Evolutionary conservation across 2,329 filamentous ascomycete species (phyloP), one percentile per base, ranked within the genome.

Genomic region (Pestalotiopsis sp.): DNA sequence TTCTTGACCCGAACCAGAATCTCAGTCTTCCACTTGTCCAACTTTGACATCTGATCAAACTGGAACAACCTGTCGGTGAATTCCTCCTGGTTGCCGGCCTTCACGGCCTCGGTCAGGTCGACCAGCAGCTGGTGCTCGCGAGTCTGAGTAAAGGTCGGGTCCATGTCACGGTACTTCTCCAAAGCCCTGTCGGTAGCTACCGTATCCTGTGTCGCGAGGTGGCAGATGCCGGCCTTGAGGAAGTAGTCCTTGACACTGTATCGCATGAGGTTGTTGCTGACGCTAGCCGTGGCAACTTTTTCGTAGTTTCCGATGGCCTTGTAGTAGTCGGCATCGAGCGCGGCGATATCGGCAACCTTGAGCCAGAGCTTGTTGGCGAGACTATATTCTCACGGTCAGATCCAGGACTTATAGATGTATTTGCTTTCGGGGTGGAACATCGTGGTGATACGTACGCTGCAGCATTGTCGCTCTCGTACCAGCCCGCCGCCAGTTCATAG

Each of bases 1-100:
- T 91, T 91, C 90, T 98, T 98, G 76, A 98, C 87, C 74, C 90
- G 89, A 77, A 97, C 83, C 71, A 97, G 81, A 68, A 97, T 84
- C 40, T 92, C 93, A 65, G 93, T 97, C 91, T 98, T 97, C 95
- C 95, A 98, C 84, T 95, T 96, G 79, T 98, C 95, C 77, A 98
- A 83, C 85, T 96, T 96, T 83, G 91, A 96, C 83, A 97, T 86
- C 83, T 97, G 93, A 80, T 98, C 94, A 78, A 90, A 98, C 79
- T 95, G 91, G 85, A 92, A 97, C 72, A 96, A 82, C 80, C 95
- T 94, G 77, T 97, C 93, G 25, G 92, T 89, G 76, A 97, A 98
- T 70, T 87, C 85, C 75, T 97, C 94, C 79, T 92, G 91, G 75
- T 97, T 93, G 68, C 91, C 91, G 40, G 89, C 87, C 77, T 96